phyloP scores from a whole-genome alignment of 1,284 basidiomycete species.

The Fereydounia khargensis region DNA sequence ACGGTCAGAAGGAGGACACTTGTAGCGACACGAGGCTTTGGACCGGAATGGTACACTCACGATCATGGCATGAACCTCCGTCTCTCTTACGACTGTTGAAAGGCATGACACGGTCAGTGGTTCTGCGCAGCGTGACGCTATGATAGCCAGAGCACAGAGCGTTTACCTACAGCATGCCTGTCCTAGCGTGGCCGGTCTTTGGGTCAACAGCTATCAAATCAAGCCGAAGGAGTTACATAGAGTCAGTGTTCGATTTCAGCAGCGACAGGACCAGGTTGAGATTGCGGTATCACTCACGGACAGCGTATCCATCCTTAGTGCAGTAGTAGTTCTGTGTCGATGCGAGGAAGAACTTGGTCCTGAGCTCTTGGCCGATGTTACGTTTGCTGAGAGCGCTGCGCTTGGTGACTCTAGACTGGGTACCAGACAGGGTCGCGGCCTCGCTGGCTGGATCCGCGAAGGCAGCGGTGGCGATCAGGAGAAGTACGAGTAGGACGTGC shows the following conservation, averaged over 20 bases:
- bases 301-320: conserved; percentile 11
- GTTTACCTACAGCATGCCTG: background rate
- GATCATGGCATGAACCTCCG: conserved; percentile 8
- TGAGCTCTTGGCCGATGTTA: conserved; percentile 16
- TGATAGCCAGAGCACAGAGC: background rate
- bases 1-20: too few species aligned
- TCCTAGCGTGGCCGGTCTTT: conserved; percentile 11
- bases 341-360: conserved; percentile 14
- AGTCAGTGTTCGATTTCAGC: background rate
- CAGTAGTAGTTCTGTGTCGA: conserved; percentile 23
- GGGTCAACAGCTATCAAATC: conserved; percentile 17
- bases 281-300: conserved; percentile 1
- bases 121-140: conserved; percentile 10
- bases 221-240: too few species aligned
- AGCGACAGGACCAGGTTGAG: background rate
- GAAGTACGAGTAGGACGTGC: too few species aligned
- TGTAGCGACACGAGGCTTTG: background rate
- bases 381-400: conserved; percentile 5
- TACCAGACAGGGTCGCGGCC: too few species aligned
- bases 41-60: conserved; percentile 6
- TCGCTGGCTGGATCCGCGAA: too few species aligned
- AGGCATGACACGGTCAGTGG: conserved; percentile 4
- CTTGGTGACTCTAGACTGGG: too few species aligned
- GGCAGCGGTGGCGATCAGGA: too few species aligned
- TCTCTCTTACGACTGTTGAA: conserved; percentile 7